These are phyloP conservation scores for Linum lewisii DNA, from an alignment of 345 rosid genomes.

Conservation along the genomic window DNA sequence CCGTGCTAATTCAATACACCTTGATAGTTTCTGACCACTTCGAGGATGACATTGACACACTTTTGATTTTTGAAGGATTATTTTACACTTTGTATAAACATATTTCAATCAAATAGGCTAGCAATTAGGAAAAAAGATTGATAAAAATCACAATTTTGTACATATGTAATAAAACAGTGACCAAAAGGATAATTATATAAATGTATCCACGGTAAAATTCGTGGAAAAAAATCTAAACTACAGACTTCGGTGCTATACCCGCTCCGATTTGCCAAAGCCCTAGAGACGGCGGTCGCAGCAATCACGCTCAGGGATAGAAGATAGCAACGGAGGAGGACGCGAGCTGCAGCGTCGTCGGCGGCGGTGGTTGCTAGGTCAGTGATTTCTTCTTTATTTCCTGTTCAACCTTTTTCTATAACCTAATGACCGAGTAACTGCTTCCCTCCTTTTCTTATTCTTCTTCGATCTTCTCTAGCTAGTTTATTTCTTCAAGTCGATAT, in stretches of 20 bases:
- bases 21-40: no score
- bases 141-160: no score
- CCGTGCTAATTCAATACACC: no score
- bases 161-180: no score
- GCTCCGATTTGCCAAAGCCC: neutral
- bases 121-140: no score
- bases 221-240: neutral
- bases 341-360: neutral
- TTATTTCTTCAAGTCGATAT: neutral
- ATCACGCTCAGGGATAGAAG: neutral
- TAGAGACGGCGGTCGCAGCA: neutral
- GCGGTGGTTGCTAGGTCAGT: slow-evolving; percentile 1
- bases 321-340: no score
- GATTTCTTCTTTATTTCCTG: neutral
- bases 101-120: no score
- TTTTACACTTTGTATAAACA: no score
- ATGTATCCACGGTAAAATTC: neutral
- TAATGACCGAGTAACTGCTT: neutral
- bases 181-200: no score
- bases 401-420: neutral
- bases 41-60: no score
- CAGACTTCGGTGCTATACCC: neutral
- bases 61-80: no score
- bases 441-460: neutral
- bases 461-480: neutral